These are phyloP conservation scores for Blastobotrys indianensis DNA, from an alignment of 1,139 yeast species.

Conservation along the genomic window DNA sequence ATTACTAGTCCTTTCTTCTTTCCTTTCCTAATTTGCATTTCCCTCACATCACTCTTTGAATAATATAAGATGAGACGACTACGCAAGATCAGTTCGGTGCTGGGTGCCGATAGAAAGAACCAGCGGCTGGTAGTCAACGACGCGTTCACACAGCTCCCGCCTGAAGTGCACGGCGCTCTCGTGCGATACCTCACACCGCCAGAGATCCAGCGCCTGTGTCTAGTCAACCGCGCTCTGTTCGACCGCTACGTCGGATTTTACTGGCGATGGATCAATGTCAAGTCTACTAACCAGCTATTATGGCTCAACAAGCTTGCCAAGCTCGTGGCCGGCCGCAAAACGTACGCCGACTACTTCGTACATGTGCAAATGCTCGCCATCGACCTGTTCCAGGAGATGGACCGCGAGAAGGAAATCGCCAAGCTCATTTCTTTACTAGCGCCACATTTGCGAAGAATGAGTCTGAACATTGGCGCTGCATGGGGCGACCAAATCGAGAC, in stretches of 20 bases:
- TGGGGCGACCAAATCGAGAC: conserved; percentile 9
- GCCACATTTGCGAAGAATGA: neutral
- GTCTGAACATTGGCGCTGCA: conserved; percentile 8
- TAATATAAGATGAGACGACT: conserved; percentile 2
- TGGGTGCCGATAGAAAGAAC: neutral
- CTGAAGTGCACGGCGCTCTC: conserved; percentile 5
- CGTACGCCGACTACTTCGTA: conserved; percentile 3
- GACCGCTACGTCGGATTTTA: conserved; percentile 3
- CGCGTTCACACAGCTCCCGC: conserved; percentile 7
- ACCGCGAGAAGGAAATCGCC: conserved; percentile 3
- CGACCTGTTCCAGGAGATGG: conserved; percentile 8
- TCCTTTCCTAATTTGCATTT: neutral
- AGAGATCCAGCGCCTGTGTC: neutral
- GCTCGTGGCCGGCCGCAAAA: neutral
- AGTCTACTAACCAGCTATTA: neutral
- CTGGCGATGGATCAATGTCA: conserved; percentile 1
- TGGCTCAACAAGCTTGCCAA: conserved; percentile 3
- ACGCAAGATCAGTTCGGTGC: conserved; percentile 3
- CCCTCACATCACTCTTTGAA: too few species aligned
- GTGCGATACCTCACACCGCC: neutral
- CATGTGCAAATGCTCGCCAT: conserved; percentile 1
- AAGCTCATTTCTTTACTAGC: neutral
- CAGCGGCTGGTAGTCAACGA: conserved; percentile 7
- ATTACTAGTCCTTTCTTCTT: too few species aligned
- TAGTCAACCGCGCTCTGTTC: conserved; percentile 7